A percentile compares a stretch with the other conserved stretches of the same genome.
These are phyloP conservation scores for Moricandia arvensis DNA, from an alignment of 345 rosid genomes.

Conservation along the genomic window DNA sequence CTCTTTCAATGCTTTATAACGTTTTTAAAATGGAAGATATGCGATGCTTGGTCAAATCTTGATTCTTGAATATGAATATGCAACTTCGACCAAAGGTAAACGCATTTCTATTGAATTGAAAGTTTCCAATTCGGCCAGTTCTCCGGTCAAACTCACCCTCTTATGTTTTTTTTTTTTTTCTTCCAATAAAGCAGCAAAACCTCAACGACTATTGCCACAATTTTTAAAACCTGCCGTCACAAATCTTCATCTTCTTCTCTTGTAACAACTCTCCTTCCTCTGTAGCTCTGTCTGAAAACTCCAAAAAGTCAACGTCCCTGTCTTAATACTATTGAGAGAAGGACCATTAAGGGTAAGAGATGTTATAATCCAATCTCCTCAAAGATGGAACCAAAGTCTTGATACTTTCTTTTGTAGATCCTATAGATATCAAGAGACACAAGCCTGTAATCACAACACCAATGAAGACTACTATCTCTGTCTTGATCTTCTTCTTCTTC, in stretches of 20 bases:
- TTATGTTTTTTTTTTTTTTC: not conserved
- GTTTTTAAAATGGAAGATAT: constrained; percentile 5
- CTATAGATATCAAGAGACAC: not conserved
- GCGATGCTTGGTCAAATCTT: constrained; percentile 25
- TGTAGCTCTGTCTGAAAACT: constrained; percentile 13
- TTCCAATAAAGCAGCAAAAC: constrained; percentile 23
- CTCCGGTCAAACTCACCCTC: constrained; percentile 32
- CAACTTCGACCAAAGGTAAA: constrained; percentile 21
- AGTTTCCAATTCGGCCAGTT: constrained; percentile 10
- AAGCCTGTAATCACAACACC: constrained; percentile 6
- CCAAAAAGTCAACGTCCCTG: constrained; percentile 30
- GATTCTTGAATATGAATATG: constrained; percentile 18
- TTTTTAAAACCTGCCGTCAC: not conserved
- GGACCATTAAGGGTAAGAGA: constrained; percentile 19
- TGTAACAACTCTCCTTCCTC: constrained; percentile 9
- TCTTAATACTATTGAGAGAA: not conserved
- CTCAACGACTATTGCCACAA: constrained; percentile 30
- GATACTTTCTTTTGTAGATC: not conserved
- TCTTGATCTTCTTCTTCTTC: constrained; percentile 1
- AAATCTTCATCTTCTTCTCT: constrained; percentile 20
- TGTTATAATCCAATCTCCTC: not conserved
- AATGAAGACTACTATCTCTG: constrained; percentile 24
- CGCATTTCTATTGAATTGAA: constrained; percentile 15
- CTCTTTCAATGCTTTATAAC: not conserved
- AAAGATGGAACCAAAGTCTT: not conserved